Base-by-base conservation (phyloP, 2,329 filamentous ascomycete species). In the Hortaea werneckii region DNA sequence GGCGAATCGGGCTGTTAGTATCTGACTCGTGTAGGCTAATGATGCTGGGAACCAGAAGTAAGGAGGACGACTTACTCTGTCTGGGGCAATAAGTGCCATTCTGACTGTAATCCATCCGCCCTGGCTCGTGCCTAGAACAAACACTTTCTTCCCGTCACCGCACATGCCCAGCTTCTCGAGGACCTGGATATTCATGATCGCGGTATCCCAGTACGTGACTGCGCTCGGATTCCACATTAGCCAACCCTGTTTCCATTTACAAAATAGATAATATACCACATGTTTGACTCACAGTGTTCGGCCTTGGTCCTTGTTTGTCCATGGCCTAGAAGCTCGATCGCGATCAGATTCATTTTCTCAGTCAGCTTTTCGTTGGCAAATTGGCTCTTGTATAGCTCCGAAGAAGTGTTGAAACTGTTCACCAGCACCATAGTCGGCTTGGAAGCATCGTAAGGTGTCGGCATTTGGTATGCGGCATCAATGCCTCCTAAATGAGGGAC, bases 241-340 rank as follows among this genome's bases (percentile, higher is more conserved):
- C 20, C 20, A 20, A 2, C 20, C 2, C 4, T 20, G 20, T 20
- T 20, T 20, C 4, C 20, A 20, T 4, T 20, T 20, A 4, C 4
- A 4, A 20, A 20, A 2, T 20, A 20, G 2, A 20, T 20, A n/a
- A n/a, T n/a, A n/a, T n/a, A n/a, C n/a, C 20, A 20, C 2, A 20
- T 20, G 20, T 4, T 20, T 4, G 4, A 20, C 20, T 20, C 20
- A 8, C 67, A 77, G 40, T 74, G 65, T 47, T 72, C 67, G 3
- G 56, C 51, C 20, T 62, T 58, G 5, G 67, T 66, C 7, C 67
- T 60, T 4, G 74, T 77, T 46, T 69, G 58, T 4, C 74, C 74
- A 54, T 77, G 74, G 20, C 74, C 75, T 8, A 77, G 65, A 5
- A 70, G 65, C 56, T 77, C 74, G 47, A 77, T 73, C 10, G 73